These are phyloP conservation scores for Lathyrus tuberosus DNA, from an alignment of 306 rosid species.

Conservation along the genomic window DNA sequence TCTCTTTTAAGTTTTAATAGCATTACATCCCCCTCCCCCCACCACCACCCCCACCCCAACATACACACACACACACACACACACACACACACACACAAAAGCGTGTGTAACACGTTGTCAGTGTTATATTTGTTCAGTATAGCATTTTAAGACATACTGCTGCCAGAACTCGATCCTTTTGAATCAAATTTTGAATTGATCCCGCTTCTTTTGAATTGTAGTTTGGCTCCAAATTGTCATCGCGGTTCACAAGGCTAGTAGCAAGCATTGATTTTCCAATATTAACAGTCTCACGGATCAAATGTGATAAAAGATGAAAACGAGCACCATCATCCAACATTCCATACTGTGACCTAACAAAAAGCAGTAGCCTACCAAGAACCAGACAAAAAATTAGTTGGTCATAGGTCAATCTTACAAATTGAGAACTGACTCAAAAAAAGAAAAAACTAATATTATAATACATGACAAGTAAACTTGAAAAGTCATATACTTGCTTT, in stretches of 20 bases:
- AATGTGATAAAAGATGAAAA: slow-evolving; percentile 88
- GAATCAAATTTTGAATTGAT: slow-evolving; percentile 79
- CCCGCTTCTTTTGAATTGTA: slow-evolving; percentile 64
- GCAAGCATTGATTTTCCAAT: slow-evolving; percentile 91
- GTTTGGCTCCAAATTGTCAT: slow-evolving; percentile 60
- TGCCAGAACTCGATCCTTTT: slow-evolving; percentile 85
- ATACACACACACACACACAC: no score
- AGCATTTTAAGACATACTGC: slow-evolving; percentile 68
- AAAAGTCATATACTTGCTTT: slow-evolving; percentile 23
- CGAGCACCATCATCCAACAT: slow-evolving; percentile 87
- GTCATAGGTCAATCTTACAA: slow-evolving; percentile 14
- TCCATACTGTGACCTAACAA: slow-evolving; percentile 83
- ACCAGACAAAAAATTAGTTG: slow-evolving; percentile 45
- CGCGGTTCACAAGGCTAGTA: slow-evolving; percentile 70
- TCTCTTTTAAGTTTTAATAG: background rate
- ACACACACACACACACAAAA: no score
- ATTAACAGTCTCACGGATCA: slow-evolving; percentile 83
- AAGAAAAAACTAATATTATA: background rate
- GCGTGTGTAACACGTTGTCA: no score
- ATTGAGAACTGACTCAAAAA: background rate
- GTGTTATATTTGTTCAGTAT: background rate
- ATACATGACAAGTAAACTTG: slow-evolving; percentile 19
- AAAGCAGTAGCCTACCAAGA: slow-evolving; percentile 84
- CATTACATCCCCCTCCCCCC: background rate
- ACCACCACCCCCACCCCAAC: background rate